Evolutionary conservation across 441 rosid species (phyloP).

Genomic region (Adansonia grandidieri): DNA sequence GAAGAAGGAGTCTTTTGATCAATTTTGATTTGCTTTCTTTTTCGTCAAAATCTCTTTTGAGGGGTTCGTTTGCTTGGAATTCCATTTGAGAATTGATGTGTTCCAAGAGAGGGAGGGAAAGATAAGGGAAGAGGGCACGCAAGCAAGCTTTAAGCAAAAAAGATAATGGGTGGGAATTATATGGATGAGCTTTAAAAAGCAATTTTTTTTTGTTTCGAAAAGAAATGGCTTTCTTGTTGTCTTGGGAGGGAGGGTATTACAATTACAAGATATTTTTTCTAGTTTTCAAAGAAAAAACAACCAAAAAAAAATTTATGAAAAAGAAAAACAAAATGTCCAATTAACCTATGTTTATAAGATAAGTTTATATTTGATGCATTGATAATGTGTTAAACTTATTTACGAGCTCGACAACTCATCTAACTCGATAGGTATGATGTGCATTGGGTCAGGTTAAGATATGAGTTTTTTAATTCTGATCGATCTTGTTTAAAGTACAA

Average conservation of each 20-base stretch:
- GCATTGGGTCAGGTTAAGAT: too few relatives aligned
- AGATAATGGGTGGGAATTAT: conserved; percentile 68
- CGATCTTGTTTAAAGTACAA: too few relatives aligned
- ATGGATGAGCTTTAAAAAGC: conserved; percentile 56
- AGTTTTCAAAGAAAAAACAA: too few relatives aligned
- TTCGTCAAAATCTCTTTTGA: conserved; percentile 12
- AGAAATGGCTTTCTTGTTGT: conserved; percentile 45
- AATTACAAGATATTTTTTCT: too few relatives aligned
- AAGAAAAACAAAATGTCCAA: too few relatives aligned
- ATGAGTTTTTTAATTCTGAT: too few relatives aligned
- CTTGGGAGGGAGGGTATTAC: conserved; percentile 14
- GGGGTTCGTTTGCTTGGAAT: conserved; percentile 12
- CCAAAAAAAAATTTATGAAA: too few relatives aligned
- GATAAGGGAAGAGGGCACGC: background rate
- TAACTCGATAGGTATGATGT: too few relatives aligned
- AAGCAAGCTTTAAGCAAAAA: conserved; percentile 53
- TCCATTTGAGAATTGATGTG: conserved; percentile 27
- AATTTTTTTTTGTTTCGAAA: conserved; percentile 34
- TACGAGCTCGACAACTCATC: too few relatives aligned
- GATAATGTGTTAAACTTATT: too few relatives aligned
- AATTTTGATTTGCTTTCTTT: conserved; percentile 11
- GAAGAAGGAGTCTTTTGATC: background rate
- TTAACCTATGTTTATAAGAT: too few relatives aligned
- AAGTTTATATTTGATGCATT: too few relatives aligned
- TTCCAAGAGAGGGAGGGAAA: conserved; percentile 23